These are phyloP conservation scores for Pugionium dolabratum DNA, from an alignment of 345 rosid genomes.

Conservation along the genomic window DNA sequence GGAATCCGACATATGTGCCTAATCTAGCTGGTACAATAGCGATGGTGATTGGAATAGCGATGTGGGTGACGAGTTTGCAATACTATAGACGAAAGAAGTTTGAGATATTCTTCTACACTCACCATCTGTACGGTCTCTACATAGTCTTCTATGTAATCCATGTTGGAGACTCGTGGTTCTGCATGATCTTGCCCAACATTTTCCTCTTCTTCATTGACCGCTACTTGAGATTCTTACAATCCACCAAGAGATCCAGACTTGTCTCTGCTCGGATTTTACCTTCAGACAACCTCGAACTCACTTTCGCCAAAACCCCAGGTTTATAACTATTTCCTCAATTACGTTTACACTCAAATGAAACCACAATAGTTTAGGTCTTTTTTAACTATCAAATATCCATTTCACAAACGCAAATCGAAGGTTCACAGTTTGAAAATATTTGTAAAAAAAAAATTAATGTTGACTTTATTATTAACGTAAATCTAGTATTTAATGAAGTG, in stretches of 20 bases:
- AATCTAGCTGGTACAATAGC: conserved; percentile 65
- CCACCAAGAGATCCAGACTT: conserved; percentile 44
- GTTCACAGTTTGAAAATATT: not conserved
- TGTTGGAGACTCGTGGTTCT: conserved; percentile 55
- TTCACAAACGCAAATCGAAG: not conserved
- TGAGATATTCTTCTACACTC: conserved; percentile 60
- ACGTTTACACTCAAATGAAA: conserved; percentile 6
- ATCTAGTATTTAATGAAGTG: not conserved
- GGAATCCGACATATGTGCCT: conserved; percentile 53
- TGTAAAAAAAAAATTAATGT: conserved; percentile 21
- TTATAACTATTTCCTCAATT: conserved; percentile 8
- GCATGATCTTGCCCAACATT: conserved; percentile 61
- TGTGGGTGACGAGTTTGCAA: conserved; percentile 63
- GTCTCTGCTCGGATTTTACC: conserved; percentile 59
- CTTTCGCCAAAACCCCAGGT: conserved; percentile 59
- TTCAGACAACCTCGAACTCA: conserved; percentile 50
- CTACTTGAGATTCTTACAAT: conserved; percentile 64
- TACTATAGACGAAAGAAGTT: conserved; percentile 52
- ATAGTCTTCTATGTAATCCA: conserved; percentile 61
- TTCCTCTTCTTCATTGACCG: conserved; percentile 70
- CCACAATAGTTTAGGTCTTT: not conserved
- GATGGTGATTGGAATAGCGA: conserved; percentile 46
- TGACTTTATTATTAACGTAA: not conserved
- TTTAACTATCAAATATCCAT: conserved; percentile 4
- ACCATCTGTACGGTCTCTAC: conserved; percentile 51